phyloP scores from a whole-genome alignment of 2,329 filamentous ascomycete genomes.

The Alternaria sp. region DNA sequence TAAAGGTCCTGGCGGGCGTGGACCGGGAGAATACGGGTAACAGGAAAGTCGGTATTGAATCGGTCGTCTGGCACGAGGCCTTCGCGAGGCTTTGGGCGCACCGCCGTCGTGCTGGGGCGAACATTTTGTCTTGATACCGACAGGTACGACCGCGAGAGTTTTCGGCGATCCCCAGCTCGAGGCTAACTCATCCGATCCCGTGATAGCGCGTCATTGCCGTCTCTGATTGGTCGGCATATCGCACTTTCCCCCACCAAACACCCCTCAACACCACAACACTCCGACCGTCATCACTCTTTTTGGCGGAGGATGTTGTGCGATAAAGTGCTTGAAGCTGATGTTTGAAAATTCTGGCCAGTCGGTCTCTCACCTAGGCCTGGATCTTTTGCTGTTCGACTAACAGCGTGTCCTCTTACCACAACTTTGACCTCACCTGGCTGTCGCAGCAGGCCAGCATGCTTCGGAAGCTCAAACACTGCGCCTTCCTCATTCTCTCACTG shows the following conservation, averaged over 20 bases:
- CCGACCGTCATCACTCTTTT: neutral
- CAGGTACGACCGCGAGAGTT: constrained; percentile 31
- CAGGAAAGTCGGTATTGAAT: constrained; percentile 75
- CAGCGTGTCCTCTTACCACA: constrained; percentile 19
- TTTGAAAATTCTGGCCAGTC: neutral
- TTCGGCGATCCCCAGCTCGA: constrained; percentile 27
- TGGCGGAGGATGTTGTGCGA: neutral
- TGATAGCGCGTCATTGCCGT: constrained; percentile 20
- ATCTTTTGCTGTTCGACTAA: constrained; percentile 19
- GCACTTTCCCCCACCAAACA: neutral
- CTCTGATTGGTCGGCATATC: constrained; percentile 11
- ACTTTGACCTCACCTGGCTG: constrained; percentile 24
- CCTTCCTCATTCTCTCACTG: constrained; percentile 21
- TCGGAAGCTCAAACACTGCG: constrained; percentile 4
- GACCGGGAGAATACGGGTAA: constrained; percentile 72
- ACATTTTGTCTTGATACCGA: constrained; percentile 60
- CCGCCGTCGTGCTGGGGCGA: constrained; percentile 69
- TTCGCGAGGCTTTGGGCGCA: constrained; percentile 62
- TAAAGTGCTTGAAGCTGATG: neutral
- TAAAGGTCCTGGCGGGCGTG: constrained; percentile 68
- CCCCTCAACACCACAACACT: constrained; percentile 14
- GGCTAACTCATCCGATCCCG: constrained; percentile 30
- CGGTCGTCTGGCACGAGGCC: constrained; percentile 53
- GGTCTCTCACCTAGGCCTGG: neutral
- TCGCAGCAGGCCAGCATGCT: constrained; percentile 11